Percentiles rank a stretch among this genome's conserved stretches.
These are phyloP conservation scores for Dictyostelium capitatum DNA, from an alignment of 78 protist species.

Conservation along the genomic window DNA sequence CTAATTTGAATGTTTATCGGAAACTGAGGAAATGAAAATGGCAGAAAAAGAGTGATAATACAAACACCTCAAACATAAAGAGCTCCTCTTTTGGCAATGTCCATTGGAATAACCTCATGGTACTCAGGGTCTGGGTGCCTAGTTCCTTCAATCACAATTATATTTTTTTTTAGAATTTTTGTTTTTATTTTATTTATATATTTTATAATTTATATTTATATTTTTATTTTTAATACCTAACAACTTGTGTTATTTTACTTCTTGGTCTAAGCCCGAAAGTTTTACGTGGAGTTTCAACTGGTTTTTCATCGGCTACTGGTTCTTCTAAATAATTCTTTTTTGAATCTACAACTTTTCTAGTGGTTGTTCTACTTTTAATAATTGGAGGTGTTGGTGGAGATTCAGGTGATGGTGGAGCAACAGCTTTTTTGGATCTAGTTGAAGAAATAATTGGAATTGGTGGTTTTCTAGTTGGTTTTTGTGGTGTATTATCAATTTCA, in stretches of 20 bases:
- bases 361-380: background rate
- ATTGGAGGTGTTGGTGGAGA: background rate
- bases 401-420: background rate
- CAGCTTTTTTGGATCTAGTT: background rate
- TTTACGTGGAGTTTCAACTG: constrained; percentile 4
- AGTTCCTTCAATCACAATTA: too few relatives aligned
- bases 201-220: too few relatives aligned
- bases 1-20: too few relatives aligned
- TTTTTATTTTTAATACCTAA: too few relatives aligned
- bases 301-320: background rate
- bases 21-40: too few relatives aligned
- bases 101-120: too few relatives aligned
- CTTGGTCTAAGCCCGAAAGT: background rate
- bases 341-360: background rate
- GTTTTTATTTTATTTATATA: too few relatives aligned
- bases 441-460: background rate
- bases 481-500: constrained; percentile 3
- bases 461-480: background rate
- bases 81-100: too few relatives aligned
- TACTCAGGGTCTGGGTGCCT: too few relatives aligned
- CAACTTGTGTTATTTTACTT: background rate
- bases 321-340: constrained; percentile 11
- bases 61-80: too few relatives aligned
- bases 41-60: too few relatives aligned
- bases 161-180: too few relatives aligned